Base-by-base conservation (phyloP, 441 rosid genomes). In the Erodium chrysanthum region DNA sequence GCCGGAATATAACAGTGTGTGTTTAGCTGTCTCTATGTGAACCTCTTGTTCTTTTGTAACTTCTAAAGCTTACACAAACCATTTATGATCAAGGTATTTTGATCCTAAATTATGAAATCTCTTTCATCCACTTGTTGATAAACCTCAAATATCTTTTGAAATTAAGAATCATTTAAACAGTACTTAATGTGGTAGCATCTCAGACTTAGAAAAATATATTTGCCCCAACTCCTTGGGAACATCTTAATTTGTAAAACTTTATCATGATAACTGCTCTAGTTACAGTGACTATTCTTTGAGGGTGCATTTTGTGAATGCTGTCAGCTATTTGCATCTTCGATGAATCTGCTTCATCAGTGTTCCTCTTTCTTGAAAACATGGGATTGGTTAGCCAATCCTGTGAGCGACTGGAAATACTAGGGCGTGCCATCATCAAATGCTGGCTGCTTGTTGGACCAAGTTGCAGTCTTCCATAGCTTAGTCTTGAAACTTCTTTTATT, bases 401-500 rank as follows among this genome's bases (percentile, higher is more conserved):
- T 58, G 31, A 22, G 23, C 63, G 0, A 22, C 14, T 58, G 63
- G 5, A 22, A 22, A 58, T 22, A 58, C 15, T 22, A 11, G 15
- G 63, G 31, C 22, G n/a, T 10, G 29, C 22, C 63, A 58, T n/a
- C 63, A 58, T 58, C 62, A 56, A 58, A 58, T 58, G 11, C 63
- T 58, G 63, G 12, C 31, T 58, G 25, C 8, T 5, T 10, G 63
- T 58, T 22, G 31, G 31, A 58, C 63, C 29, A 58, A 58, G 11
- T 58, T 35, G 40, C 40, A 35, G 40, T 35, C 1, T 35, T 35
- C 33, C 40, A 35, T 11, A 21, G 31, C 31, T 58, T 58, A 22
- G 14, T 23, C 31, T 58, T 21, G 63, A 58, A 50, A 4, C 7
- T 22, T 58, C 31, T 58, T 58, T 58, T 31, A 5, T 58, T 58